Evolutionary conservation across 1,284 basidiomycete species (phyloP).

Genomic region (Melampsora abietis-canadensis): DNA sequence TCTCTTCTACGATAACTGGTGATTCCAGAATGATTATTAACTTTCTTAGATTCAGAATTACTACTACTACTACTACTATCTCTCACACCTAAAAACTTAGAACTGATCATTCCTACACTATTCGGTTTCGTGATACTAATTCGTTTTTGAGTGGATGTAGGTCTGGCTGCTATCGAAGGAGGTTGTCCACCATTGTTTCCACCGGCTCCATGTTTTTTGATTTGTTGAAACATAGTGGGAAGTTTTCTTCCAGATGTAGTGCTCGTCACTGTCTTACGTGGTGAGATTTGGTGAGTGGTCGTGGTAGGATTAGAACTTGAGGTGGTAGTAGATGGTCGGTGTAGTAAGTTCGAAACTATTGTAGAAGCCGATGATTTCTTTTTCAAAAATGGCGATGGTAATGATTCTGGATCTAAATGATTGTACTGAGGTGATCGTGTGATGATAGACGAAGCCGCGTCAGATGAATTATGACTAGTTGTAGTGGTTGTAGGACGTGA

Average conservation of each 20-base stretch:
- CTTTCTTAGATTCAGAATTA: too few relatives aligned
- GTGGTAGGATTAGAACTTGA: neutral
- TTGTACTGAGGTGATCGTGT: slow-evolving; percentile 37
- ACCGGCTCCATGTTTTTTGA: slow-evolving; percentile 50
- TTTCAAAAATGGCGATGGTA: slow-evolving; percentile 39
- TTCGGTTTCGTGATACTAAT: too few relatives aligned
- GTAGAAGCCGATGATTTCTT: slow-evolving; percentile 35
- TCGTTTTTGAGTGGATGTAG: too few relatives aligned
- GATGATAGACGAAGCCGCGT: neutral
- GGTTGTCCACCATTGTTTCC: slow-evolving; percentile 47
- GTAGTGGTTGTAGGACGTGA: slow-evolving; percentile 29
- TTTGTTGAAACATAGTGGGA: slow-evolving; percentile 51
- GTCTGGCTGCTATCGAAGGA: slow-evolving; percentile 4
- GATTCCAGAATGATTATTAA: too few relatives aligned
- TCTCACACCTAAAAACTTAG: too few relatives aligned
- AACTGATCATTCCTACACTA: too few relatives aligned
- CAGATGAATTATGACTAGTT: slow-evolving; percentile 14
- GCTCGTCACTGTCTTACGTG: slow-evolving; percentile 49
- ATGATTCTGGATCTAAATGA: slow-evolving; percentile 32
- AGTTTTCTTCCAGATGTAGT: slow-evolving; percentile 46
- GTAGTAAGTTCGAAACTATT: slow-evolving; percentile 17
- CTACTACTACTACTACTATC: too few relatives aligned
- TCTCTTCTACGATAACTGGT: too few relatives aligned
- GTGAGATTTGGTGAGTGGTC: slow-evolving; percentile 48
- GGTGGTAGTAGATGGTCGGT: slow-evolving; percentile 2